Evolutionary conservation across 108 stramenopile genomes (phyloP), one percentile per base, ranked within the genome.

Genomic region (Cyclostephanos tholiformis): DNA sequence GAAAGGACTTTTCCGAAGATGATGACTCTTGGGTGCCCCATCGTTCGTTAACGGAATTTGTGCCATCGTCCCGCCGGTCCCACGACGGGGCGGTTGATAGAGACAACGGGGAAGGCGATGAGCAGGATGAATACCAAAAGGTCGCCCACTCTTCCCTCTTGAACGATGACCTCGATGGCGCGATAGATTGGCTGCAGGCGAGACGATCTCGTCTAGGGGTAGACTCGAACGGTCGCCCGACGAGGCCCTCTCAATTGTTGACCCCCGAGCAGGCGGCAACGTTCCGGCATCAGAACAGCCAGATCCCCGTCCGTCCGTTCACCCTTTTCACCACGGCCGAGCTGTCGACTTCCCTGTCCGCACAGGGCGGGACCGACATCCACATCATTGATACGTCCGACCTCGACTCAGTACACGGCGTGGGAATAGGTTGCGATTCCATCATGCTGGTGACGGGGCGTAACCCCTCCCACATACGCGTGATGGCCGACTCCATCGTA

Each of bases 151-250:
- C 74, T 26, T 58, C 51, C 38, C 25, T 26, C 3, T 3, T 7
- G 41, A 7, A 41, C 41, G 48, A 55, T 69, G 46, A 36, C 17
- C 56, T 76, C 32, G 68, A 75, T 12, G 70, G 66, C n/a, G 73
- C 58, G 16, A 75, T 87, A 22, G 93, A 94, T 71, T 94, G 93
- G 93, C 67, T 91, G 29, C 67, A 72, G 46, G 87, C 88, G 10
- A 85, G 92, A 19, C 87, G 93, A 26, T 74, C 77, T 11, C 72
- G 77, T 49, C 63, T 74, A 9, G 72, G 64, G 52, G 72, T 26
- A 0, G 32, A 23, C 13, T 10, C 35, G 2, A 16, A 43, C 27
- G 10, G 39, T n/a, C 29, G 44, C 0, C 4, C 25, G 29, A 38
- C 20, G 20, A 58, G 49, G 19, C 67, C 78, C 27, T 41, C 75